Evolutionary conservation across 139 green algal species (phyloP).

Genomic region (Chlorella sp.): DNA sequence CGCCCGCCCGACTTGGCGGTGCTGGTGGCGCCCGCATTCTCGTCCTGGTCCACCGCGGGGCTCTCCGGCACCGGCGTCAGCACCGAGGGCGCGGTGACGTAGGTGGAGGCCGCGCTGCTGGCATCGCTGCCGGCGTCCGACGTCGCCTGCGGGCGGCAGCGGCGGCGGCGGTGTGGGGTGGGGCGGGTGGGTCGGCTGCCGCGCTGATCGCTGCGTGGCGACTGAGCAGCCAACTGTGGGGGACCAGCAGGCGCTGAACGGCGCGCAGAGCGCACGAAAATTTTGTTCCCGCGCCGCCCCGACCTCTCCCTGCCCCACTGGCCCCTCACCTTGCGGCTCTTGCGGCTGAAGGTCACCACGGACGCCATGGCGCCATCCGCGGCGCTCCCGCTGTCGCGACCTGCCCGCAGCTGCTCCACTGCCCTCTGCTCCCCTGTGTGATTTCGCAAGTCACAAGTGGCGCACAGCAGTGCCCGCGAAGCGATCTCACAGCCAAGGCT

Average conservation of each 20-base stretch:
- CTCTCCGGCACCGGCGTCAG: constrained; percentile 30
- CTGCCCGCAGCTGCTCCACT: too few relatives aligned
- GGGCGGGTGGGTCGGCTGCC: too few relatives aligned
- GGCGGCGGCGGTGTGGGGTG: too few relatives aligned
- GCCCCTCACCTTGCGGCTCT: background rate
- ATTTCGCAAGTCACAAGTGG: too few relatives aligned
- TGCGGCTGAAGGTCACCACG: constrained; percentile 3
- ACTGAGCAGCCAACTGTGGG: background rate
- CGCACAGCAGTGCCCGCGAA: too few relatives aligned
- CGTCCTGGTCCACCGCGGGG: background rate
- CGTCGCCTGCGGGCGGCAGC: too few relatives aligned
- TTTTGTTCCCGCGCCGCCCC: too few relatives aligned
- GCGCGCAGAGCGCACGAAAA: background rate
- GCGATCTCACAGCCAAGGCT: too few relatives aligned
- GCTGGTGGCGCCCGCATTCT: background rate
- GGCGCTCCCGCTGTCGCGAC: too few relatives aligned
- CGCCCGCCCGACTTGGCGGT: constrained; percentile 3
- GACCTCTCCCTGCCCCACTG: background rate
- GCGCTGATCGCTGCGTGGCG: too few relatives aligned
- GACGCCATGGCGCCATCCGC: background rate
- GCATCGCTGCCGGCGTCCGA: background rate
- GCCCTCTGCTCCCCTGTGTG: too few relatives aligned
- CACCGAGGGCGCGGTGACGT: constrained; percentile 19
- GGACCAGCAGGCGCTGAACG: background rate
- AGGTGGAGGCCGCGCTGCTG: background rate